Percentiles rank a stretch among this genome's conserved stretches.
Conservation (phyloP, 345 rosid genomes). For the Citrus sinensis region DVS_A1.0 CM039162.1:7584001-7584500, state of each 20-base stretch:
- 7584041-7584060: no score
- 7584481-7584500: not conserved
- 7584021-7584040: no score
- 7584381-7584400: not conserved
- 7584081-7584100: not conserved
- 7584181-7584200: not conserved
- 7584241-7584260: not conserved
- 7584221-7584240: not conserved
- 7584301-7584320: not conserved
- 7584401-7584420: not conserved
- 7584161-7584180: not conserved
- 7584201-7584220: not conserved
- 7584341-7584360: not conserved
- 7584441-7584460: not conserved
- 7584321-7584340: not conserved
- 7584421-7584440: no score
- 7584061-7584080: no score
- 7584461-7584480: not conserved
- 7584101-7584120: not conserved
- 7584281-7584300: not conserved
- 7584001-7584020: not conserved
- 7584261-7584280: not conserved
- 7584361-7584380: not conserved
- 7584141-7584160: not conserved
- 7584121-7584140: not conserved